These are phyloP conservation scores for Mycena galopus DNA, from an alignment of 768 basidiomycete genomes.

Conservation along the genomic window DNA sequence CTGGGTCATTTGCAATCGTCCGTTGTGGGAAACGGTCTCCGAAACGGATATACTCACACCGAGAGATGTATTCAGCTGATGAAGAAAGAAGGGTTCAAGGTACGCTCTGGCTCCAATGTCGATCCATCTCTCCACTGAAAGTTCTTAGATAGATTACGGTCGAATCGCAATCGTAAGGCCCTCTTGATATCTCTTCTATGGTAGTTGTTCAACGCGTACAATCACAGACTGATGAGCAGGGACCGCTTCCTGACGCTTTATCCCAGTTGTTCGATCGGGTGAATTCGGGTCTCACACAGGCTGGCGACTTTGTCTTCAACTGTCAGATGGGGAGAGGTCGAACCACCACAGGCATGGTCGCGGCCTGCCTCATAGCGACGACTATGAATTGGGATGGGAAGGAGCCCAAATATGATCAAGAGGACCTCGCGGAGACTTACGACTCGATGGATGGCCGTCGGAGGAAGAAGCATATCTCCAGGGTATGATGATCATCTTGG, in stretches of 20 bases:
- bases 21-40: constrained; percentile 92
- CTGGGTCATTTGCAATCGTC: constrained; percentile 93
- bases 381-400: constrained; percentile 70
- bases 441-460: constrained; percentile 86
- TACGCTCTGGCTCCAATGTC: constrained; percentile 45
- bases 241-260: constrained; percentile 91
- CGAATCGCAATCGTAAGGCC: constrained; percentile 88
- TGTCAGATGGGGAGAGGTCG: constrained; percentile 96
- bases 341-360: constrained; percentile 97
- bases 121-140: neutral
- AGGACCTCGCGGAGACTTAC: constrained; percentile 59
- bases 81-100: constrained; percentile 81
- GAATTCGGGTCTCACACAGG: constrained; percentile 64
- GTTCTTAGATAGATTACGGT: constrained; percentile 80
- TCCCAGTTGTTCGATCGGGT: constrained; percentile 84
- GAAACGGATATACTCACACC: constrained; percentile 91
- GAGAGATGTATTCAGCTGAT: constrained; percentile 84
- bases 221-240: constrained; percentile 93
- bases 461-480: constrained; percentile 92
- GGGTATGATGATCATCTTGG: constrained; percentile 58
- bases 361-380: constrained; percentile 87
- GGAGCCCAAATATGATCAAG: constrained; percentile 52
- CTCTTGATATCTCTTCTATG: neutral
- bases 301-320: constrained; percentile 91
- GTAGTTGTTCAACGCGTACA: constrained; percentile 22